Evolutionary conservation across 31 red algal genomes (phyloP), one percentile per base, ranked within the genome.

Genomic region (Odonthalia washingtoniensis): DNA sequence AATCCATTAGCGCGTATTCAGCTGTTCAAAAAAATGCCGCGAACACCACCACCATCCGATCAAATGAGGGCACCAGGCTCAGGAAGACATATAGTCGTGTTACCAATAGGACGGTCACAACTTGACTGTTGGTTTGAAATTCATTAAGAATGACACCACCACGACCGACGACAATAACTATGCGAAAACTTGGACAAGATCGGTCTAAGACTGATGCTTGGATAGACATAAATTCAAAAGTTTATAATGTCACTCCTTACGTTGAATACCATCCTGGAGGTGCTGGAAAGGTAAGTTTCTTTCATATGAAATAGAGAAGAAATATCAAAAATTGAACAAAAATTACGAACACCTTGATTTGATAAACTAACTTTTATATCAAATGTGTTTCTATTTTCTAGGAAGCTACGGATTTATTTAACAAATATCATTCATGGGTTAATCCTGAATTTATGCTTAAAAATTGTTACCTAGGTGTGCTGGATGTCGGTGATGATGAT

Each of bases 261-360:
- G 57, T 95, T 16, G 68, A 84, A 3, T 98, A 82, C 65, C 96
- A 98, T 73, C 96, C 96, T n/a, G 96, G 96, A 26, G 96, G 96
- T 65, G 90, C 94, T 40, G 96, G 95, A 38, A 91, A 90, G 70
- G 92, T 94, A 53, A 18, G 73, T 69, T 73, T 31, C 16, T 70
- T 30, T 70, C 28, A 12, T 30, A 28, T 36, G 52, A 17, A 17
- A 61, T 24, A 61, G 24, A 14, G 52, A 14, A 61, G 14, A 24
- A 14, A 61, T 14, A 14, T 14, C 52, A 61, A 61, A 14, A 17
- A n/a, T n/a, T n/a, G n/a, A n/a, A n/a, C n/a, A n/a, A n/a, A n/a
- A n/a, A n/a, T n/a, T n/a, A n/a, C n/a, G n/a, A n/a, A n/a, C n/a
- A n/a, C n/a, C n/a, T n/a, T n/a, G n/a, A n/a, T n/a, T n/a, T n/a